Evolutionary conservation across 2,329 filamentous ascomycete genomes (phyloP).

Genomic region (Pestalotiopsis sp.): DNA sequence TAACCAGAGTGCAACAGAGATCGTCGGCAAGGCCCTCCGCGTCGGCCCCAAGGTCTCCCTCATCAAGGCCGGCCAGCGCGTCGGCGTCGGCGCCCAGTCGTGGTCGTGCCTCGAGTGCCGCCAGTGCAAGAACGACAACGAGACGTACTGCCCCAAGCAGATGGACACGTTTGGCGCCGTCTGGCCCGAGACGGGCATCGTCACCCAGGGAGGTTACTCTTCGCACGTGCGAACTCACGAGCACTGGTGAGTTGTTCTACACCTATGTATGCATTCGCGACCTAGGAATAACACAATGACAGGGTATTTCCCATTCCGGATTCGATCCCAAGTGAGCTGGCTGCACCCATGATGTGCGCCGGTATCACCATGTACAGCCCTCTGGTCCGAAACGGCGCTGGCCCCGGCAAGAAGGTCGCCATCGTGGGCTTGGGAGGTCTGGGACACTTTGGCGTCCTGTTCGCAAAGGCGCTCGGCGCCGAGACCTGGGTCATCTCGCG

Average conservation of each 20-base stretch:
- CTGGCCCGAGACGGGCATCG: constrained; percentile 61
- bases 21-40: constrained; percentile 44
- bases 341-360: constrained; percentile 66
- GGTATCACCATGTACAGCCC: constrained; percentile 66
- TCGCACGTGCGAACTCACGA: constrained; percentile 73
- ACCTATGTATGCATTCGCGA: neutral
- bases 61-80: constrained; percentile 49
- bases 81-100: constrained; percentile 51
- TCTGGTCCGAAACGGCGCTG: constrained; percentile 58
- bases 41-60: constrained; percentile 38
- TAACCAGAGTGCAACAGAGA: constrained; percentile 31
- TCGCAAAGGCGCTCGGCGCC: constrained; percentile 64
- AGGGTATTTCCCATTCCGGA: constrained; percentile 38
- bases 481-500: constrained; percentile 58
- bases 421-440: constrained; percentile 67
- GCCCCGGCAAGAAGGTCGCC: constrained; percentile 65
- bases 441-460: constrained; percentile 65
- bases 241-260: constrained; percentile 56
- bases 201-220: constrained; percentile 63
- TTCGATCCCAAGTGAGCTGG: constrained; percentile 29
- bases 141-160: constrained; percentile 38
- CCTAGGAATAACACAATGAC: constrained; percentile 4
- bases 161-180: constrained; percentile 61
- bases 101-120: constrained; percentile 38
- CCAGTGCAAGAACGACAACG: constrained; percentile 18